Evolutionary conservation across 805 yeast genomes (phyloP), one percentile per base, ranked within the genome.

Genomic region (Candida chilensis): DNA sequence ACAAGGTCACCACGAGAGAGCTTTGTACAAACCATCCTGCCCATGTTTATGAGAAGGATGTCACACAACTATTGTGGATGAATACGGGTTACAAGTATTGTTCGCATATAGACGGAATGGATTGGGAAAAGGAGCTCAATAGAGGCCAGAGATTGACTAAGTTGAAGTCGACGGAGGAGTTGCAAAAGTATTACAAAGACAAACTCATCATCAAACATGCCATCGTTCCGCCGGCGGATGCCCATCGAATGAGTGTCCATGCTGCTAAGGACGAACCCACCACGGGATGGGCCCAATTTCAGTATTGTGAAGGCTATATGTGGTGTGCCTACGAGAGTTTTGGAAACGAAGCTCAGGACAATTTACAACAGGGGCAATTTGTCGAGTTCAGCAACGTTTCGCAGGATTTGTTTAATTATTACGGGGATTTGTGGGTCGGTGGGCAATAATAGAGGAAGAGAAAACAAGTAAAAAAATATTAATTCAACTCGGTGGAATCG

Each of bases 1-100:
- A n/a, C n/a, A n/a, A n/a, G n/a, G n/a, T n/a, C n/a, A n/a, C n/a
- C n/a, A n/a, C 60, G 3, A 33, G 44, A 29, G 63, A 57, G 27
- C 30, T 58, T 16, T 58, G 65, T 37, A 47, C 60, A 4, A 55
- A 52, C 30, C 65, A 58, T 34, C 65, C 65, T 2, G 60, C 54
- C 2, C 65, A 58, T 37, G 50, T 58, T 16, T 45, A 42, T 33
- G 64, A 55, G 27, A 52, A 45, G 17, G 61, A 54, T 38, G 31
- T 50, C 27, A 54, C n/a, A n/a, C n/a, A n/a, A n/a, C n/a, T 58
- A 20, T 39, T 56, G 10, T 58, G 65, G 65, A 46, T 58, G 31
- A 58, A 58, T 32, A 56, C 63, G 0, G 65, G 65, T 0, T 57
- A 54, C 42, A 42, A 44, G 19, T 49, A 45, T 32, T 58, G 65